Conservation (phyloP, 2,329 filamentous ascomycete genomes). For the Clarireedia sp. region DNA sequence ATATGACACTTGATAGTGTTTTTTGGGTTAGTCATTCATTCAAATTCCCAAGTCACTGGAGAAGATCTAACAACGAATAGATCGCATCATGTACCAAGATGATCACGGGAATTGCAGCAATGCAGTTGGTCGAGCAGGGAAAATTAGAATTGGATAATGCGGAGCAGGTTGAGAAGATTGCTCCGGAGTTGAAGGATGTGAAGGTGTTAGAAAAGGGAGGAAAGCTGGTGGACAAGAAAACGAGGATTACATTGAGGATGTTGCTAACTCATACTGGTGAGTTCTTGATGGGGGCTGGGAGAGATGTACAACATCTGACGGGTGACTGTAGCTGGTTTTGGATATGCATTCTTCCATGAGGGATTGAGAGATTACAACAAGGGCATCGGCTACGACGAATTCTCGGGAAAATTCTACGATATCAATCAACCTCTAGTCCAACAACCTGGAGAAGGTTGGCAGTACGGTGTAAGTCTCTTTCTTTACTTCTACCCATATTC, state of each 20-base stretch:
- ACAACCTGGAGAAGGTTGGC: constrained; percentile 53
- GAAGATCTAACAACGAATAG: constrained; percentile 28
- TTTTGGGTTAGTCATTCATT: no score
- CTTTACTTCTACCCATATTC: not conserved
- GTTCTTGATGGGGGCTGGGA: no score
- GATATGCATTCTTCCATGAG: constrained; percentile 47
- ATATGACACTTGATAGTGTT: no score
- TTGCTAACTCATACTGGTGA: no score
- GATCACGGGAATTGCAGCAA: constrained; percentile 41
- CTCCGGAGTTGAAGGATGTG: constrained; percentile 41
- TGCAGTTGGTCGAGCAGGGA: constrained; percentile 49
- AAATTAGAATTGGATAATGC: constrained; percentile 45
- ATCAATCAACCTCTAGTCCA: constrained; percentile 39
- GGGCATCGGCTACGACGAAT: constrained; percentile 31
- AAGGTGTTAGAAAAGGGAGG: constrained; percentile 36
- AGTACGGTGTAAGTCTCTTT: constrained; percentile 12
- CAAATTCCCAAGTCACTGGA: no score
- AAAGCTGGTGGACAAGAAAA: constrained; percentile 36
- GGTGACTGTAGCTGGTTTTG: constrained; percentile 48
- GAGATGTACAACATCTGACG: constrained; percentile 40
- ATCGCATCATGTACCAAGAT: constrained; percentile 51
- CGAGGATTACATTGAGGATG: constrained; percentile 9
- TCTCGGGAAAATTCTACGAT: constrained; percentile 14
- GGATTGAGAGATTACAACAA: constrained; percentile 39
- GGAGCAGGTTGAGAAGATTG: constrained; percentile 39